phyloP scores from a whole-genome alignment of 2,329 filamentous ascomycete genomes.

The Monosporascus sp. region DNA sequence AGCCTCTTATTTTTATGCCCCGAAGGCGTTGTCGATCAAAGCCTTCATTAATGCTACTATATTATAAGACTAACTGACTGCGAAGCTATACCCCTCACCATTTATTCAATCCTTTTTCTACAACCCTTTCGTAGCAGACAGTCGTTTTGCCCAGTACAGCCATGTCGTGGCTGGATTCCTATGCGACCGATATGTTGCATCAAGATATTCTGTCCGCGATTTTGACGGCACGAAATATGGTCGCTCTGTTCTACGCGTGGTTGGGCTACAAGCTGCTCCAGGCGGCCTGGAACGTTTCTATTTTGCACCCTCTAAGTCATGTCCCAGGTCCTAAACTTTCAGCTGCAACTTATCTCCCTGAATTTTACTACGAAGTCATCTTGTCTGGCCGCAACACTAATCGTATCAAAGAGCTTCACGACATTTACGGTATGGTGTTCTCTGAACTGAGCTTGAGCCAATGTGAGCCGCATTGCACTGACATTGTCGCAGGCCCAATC shows the following conservation, averaged over 20 bases:
- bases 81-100: too few relatives aligned
- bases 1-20: too few relatives aligned
- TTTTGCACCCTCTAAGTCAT: conserved; percentile 31
- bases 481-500: conserved; percentile 25
- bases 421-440: conserved; percentile 27
- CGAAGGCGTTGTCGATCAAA: too few relatives aligned
- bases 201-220: too few relatives aligned
- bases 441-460: neutral
- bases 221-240: too few relatives aligned
- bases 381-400: conserved; percentile 29
- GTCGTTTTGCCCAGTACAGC: too few relatives aligned
- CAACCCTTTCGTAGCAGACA: too few relatives aligned
- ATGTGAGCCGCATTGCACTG: neutral
- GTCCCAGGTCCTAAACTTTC: conserved; percentile 34
- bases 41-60: too few relatives aligned
- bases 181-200: too few relatives aligned
- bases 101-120: too few relatives aligned
- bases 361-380: conserved; percentile 34
- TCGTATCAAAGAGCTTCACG: conserved; percentile 31
- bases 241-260: conserved; percentile 17
- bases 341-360: conserved; percentile 30
- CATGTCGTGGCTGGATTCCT: too few relatives aligned
- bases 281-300: conserved; percentile 32
- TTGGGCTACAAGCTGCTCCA: conserved; percentile 23
- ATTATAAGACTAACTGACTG: too few relatives aligned